Evolutionary conservation across 2,329 filamentous ascomycete genomes (phyloP).

Genomic region (Dactylonectria estremocensis): DNA sequence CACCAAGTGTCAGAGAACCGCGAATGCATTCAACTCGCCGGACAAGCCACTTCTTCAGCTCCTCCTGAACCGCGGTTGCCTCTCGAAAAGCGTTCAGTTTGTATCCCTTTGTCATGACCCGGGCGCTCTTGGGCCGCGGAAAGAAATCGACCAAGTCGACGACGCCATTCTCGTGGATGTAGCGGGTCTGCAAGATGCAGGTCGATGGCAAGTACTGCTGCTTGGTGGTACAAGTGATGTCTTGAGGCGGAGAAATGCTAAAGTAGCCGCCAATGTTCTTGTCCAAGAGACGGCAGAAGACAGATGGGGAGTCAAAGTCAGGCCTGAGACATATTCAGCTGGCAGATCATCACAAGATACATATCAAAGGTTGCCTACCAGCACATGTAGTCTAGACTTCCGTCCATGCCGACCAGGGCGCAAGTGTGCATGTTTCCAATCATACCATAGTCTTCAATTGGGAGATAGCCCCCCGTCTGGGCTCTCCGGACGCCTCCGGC

Average conservation of each 20-base stretch:
- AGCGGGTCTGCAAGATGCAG: slow-evolving; percentile 84
- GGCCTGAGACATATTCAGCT: slow-evolving; percentile 66
- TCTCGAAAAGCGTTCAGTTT: slow-evolving; percentile 69
- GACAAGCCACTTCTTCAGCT: slow-evolving; percentile 80
- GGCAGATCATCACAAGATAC: neutral
- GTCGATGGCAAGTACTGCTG: slow-evolving; percentile 84
- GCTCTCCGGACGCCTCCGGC: slow-evolving; percentile 52
- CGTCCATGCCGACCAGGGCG: slow-evolving; percentile 81
- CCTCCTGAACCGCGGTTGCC: slow-evolving; percentile 68
- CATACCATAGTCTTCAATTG: slow-evolving; percentile 84
- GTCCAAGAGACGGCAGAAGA: slow-evolving; percentile 83
- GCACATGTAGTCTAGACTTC: slow-evolving; percentile 84
- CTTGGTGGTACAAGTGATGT: slow-evolving; percentile 76
- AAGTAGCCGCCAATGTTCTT: slow-evolving; percentile 83
- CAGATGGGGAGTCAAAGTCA: slow-evolving; percentile 82
- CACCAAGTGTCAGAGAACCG: slow-evolving; percentile 74
- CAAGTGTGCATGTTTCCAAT: slow-evolving; percentile 87
- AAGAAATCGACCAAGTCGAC: slow-evolving; percentile 84
- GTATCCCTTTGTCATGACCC: slow-evolving; percentile 63
- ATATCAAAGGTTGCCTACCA: slow-evolving; percentile 64
- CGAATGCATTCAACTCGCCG: slow-evolving; percentile 81
- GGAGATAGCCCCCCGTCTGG: slow-evolving; percentile 66
- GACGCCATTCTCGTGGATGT: slow-evolving; percentile 82
- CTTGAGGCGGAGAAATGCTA: slow-evolving; percentile 71
- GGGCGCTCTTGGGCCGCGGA: slow-evolving; percentile 75